Evolutionary conservation across 2,329 filamentous ascomycete species (phyloP).

Genomic region (Myriangium duriaei): DNA sequence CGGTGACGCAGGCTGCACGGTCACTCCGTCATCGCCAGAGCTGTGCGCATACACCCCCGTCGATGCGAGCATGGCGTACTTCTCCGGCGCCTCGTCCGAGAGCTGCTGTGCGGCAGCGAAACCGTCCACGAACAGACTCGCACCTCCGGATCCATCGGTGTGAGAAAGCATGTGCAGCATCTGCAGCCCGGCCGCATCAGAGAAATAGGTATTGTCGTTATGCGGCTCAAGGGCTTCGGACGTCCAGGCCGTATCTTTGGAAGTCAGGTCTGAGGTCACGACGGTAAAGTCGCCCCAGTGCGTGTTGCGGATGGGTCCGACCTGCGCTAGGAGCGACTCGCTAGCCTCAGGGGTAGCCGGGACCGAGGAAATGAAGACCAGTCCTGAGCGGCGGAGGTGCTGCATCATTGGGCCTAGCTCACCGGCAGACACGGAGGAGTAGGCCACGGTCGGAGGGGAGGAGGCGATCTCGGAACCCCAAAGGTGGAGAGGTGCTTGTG

Average conservation of each 20-base stretch:
- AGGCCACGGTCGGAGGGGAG: slow-evolving; percentile 18
- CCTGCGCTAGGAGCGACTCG: slow-evolving; percentile 60
- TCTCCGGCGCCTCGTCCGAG: slow-evolving; percentile 37
- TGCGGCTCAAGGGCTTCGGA: slow-evolving; percentile 70
- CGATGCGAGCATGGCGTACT: slow-evolving; percentile 45
- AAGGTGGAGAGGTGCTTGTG: slow-evolving; percentile 7
- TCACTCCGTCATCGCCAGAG: slow-evolving; percentile 74
- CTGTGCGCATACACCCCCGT: slow-evolving; percentile 63
- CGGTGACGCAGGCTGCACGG: slow-evolving; percentile 56
- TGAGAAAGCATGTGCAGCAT: slow-evolving; percentile 86
- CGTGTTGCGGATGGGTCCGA: slow-evolving; percentile 77
- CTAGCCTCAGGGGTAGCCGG: slow-evolving; percentile 61
- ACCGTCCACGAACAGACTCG: slow-evolving; percentile 74
- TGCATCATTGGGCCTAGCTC: slow-evolving; percentile 17
- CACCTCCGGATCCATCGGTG: slow-evolving; percentile 55
- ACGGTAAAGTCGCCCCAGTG: slow-evolving; percentile 80
- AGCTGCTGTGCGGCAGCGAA: slow-evolving; percentile 59
- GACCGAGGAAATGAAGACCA: slow-evolving; percentile 62
- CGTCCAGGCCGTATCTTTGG: slow-evolving; percentile 60
- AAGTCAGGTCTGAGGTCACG: slow-evolving; percentile 77
- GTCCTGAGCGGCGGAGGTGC: slow-evolving; percentile 47
- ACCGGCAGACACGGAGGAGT: slow-evolving; percentile 11
- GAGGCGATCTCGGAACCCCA: slow-evolving; percentile 18
- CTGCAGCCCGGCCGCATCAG: slow-evolving; percentile 79
- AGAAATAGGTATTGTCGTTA: slow-evolving; percentile 94